phyloP scores from a whole-genome alignment of 257 asterid species.

The Apocynum venetum region DNA sequence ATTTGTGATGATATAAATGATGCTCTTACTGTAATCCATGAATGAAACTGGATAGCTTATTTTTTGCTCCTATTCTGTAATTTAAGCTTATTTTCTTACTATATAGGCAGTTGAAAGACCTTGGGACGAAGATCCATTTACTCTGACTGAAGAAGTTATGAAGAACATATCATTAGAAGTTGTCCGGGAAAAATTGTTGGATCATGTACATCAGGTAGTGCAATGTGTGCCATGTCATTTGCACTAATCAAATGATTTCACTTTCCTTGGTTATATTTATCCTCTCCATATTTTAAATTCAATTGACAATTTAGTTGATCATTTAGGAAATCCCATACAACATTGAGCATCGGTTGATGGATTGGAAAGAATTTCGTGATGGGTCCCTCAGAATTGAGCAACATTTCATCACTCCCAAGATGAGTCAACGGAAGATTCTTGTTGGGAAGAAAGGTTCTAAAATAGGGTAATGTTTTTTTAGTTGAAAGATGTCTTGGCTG shows the following conservation, averaged over 20 bases:
- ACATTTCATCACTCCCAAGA: conserved; percentile 82
- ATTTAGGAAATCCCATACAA: conserved; percentile 83
- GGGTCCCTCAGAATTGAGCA: conserved; percentile 96
- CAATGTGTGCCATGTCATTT: neutral
- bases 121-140: conserved; percentile 94
- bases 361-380: conserved; percentile 87
- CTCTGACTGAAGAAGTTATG: conserved; percentile 87
- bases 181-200: conserved; percentile 77
- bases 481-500: neutral
- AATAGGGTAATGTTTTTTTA: conserved; percentile 52
- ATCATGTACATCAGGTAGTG: conserved; percentile 87
- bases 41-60: neutral
- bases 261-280: neutral
- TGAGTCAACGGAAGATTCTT: conserved; percentile 88
- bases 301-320: neutral
- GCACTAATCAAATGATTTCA: neutral
- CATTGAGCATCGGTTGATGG: conserved; percentile 82
- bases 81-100: neutral
- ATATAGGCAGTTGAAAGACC: conserved; percentile 73
- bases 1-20: too few relatives aligned
- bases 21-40: too few relatives aligned
- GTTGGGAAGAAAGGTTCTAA: conserved; percentile 86
- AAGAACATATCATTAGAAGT: conserved; percentile 87
- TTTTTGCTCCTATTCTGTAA: neutral
- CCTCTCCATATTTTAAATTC: neutral